These are phyloP conservation scores for Beauveria asiatica DNA, from an alignment of 2,329 filamentous ascomycete genomes.

Conservation along the genomic window DNA sequence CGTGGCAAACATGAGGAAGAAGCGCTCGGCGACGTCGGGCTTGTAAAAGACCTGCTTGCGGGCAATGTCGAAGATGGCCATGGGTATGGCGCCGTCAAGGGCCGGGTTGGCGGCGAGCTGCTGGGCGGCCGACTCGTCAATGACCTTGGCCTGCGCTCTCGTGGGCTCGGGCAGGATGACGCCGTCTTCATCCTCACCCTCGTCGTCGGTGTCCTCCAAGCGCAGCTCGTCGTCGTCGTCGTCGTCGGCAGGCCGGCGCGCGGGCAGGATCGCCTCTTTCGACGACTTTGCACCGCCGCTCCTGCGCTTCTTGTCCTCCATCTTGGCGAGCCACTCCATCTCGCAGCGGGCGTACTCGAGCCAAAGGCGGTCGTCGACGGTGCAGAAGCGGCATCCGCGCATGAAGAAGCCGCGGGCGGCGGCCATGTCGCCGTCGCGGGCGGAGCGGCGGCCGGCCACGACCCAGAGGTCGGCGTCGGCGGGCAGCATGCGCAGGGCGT, in stretches of 20 bases:
- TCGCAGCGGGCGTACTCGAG: conserved; percentile 84
- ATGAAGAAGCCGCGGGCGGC: conserved; percentile 79
- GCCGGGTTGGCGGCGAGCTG: conserved; percentile 64
- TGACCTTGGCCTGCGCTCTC: conserved; percentile 32
- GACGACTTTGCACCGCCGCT: conserved; percentile 37
- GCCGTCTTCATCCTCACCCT: conserved; percentile 33
- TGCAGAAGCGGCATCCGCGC: conserved; percentile 84
- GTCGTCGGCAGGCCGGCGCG: conserved; percentile 36
- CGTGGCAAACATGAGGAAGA: conserved; percentile 69
- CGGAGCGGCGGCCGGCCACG: conserved; percentile 69
- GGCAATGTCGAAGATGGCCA: conserved; percentile 83
- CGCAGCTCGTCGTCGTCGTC: conserved; percentile 39
- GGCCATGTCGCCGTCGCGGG: conserved; percentile 77
- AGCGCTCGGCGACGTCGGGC: conserved; percentile 57
- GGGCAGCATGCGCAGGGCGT: conserved; percentile 77
- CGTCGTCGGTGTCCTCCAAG: conserved; percentile 35
- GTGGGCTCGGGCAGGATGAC: conserved; percentile 37
- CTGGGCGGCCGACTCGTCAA: conserved; percentile 36
- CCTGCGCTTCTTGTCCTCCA: conserved; percentile 59
- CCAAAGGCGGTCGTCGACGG: conserved; percentile 66
- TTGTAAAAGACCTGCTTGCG: conserved; percentile 68
- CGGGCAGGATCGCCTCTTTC: conserved; percentile 38
- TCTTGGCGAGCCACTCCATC: conserved; percentile 81
- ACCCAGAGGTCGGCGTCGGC: conserved; percentile 79
- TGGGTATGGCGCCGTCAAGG: conserved; percentile 84